phyloP scores from a whole-genome alignment of 2,329 filamentous ascomycete genomes.

The Neopestalotiopsis sp. region DNA sequence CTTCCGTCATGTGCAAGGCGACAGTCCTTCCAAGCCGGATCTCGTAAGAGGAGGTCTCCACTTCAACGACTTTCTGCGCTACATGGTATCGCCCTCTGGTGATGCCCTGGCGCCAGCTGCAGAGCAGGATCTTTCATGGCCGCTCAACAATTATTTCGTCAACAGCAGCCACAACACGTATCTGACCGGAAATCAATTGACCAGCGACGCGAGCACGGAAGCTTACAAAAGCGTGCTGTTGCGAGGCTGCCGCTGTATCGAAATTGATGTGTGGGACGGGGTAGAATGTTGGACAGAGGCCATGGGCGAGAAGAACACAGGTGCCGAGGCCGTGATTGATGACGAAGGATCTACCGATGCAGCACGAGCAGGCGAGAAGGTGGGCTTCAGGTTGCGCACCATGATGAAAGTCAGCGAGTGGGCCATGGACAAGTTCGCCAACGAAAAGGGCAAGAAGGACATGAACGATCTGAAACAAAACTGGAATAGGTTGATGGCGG shows the following conservation, averaged over 20 bases:
- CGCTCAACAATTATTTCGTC: conserved; percentile 90
- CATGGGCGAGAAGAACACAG: conserved; percentile 64
- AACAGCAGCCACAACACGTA: conserved; percentile 97
- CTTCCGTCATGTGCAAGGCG: conserved; percentile 51
- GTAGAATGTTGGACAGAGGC: conserved; percentile 73
- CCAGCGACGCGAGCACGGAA: conserved; percentile 83
- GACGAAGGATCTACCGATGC: conserved; percentile 46
- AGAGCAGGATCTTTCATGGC: conserved; percentile 68
- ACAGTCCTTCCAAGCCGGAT: conserved; percentile 27
- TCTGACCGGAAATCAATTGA: conserved; percentile 86
- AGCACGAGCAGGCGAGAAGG: conserved; percentile 63
- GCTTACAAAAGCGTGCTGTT: conserved; percentile 85
- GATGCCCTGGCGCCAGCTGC: conserved; percentile 48
- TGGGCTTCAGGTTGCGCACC: conserved; percentile 66
- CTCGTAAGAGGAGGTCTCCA: conserved; percentile 42
- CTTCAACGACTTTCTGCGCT: conserved; percentile 55
- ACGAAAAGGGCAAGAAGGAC: conserved; percentile 4
- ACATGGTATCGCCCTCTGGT: conserved; percentile 59
- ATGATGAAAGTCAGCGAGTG: conserved; percentile 59
- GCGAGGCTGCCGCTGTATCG: conserved; percentile 87
- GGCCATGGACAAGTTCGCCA: conserved; percentile 40
- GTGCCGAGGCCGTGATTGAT: conserved; percentile 39
- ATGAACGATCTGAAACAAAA: background rate
- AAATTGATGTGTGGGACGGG: conserved; percentile 96
- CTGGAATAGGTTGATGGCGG: conserved; percentile 34